Evolutionary conservation across 1,284 basidiomycete genomes (phyloP), one percentile per base, ranked within the genome.

Genomic region (Fomitopsis palustris): DNA sequence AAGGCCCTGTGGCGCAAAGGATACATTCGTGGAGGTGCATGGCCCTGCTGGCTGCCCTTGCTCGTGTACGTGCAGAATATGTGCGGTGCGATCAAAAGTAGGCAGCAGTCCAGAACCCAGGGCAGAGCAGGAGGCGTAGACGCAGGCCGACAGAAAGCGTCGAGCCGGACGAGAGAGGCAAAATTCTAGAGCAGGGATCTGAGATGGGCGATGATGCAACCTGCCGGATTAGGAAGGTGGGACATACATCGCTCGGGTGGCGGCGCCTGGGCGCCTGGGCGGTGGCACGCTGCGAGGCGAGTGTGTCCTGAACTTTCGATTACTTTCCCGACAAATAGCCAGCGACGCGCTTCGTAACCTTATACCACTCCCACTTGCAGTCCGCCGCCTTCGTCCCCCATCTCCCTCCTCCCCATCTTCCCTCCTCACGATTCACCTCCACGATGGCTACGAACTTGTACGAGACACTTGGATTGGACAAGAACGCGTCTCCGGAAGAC

Each of bases 1-100:
- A 73, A n/a, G 82, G 80, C 47, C 80, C 76, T 4, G 85, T 82
- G 25, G 84, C 77, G 65, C 84, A 91, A 5, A 92, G 69, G 45
- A 92, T 71, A 27, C 81, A 77, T 72, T 92, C 90, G 64, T 88
- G 87, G 2, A 89, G 74, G 61, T 78, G 79, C 86, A 90, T 88
- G 19, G 21, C 25, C 4, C 33, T 33, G n/a, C n/a, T n/a, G n/a
- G n/a, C n/a, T 41, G 17, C 21, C 54, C n/a, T 21, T 43, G 17
- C 41, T n/a, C 12, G 41, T 43, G 41, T 7, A 16, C 16, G 5
- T n/a, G 39, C 39, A 21, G 39, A 42, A n/a, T 7, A 21, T 7
- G 39, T 17, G 4, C 17, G 12, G 41, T 43, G 17, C n/a, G 41
- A 43, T 8, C 4, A 43, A 14, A 37, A 14, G 4, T 9, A 37